Evolutionary conservation across 306 rosid species (phyloP), one percentile per base, ranked within the genome.

Genomic region (Psophocarpus tetragonolobus): DNA sequence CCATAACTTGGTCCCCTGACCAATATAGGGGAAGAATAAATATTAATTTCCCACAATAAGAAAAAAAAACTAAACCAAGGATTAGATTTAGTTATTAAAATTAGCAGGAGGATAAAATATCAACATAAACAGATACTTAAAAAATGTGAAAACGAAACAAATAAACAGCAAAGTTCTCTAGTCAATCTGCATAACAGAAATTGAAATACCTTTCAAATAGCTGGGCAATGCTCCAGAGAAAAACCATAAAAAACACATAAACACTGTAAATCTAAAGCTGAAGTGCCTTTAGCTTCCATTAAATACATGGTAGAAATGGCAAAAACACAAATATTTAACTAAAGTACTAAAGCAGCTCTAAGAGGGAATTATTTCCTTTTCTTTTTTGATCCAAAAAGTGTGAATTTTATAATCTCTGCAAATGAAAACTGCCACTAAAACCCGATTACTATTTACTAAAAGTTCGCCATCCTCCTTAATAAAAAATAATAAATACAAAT

Each of bases 1-100:
- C 98, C 99, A 85, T 71, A 81, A 57, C 89, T 88, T 27, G 99
- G 99, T 54, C 99, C 99, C 87, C 99, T 95, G 89, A 82, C 48
- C 63, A 70, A 79, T 64, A 56, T 24, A 83, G 53, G 60, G 75
- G 51, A 66, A 54, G 57, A 23, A 68, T 48, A 67, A 76, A 58
- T n/a, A 29, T 56, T 27, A 61, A 51, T 14, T 73, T 57, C 23
- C 48, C 53, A 21, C 27, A 61, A 45, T 35, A 77, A 45, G 30
- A 63, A 24, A 58, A 14, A 14, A 48, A 57, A 18, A 65, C 3
- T 45, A 23, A 71, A 79, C 65, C 15, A 58, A 53, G n/a, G 51
- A 15, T n/a, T 68, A 23, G 6, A 30, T 20, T 5, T 9, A 69
- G 10, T n/a, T n/a, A n/a, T n/a, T n/a, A 21, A 53, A 54, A 29